phyloP scores from a whole-genome alignment of 306 rosid species.

The Castanospermum australe region DNA sequence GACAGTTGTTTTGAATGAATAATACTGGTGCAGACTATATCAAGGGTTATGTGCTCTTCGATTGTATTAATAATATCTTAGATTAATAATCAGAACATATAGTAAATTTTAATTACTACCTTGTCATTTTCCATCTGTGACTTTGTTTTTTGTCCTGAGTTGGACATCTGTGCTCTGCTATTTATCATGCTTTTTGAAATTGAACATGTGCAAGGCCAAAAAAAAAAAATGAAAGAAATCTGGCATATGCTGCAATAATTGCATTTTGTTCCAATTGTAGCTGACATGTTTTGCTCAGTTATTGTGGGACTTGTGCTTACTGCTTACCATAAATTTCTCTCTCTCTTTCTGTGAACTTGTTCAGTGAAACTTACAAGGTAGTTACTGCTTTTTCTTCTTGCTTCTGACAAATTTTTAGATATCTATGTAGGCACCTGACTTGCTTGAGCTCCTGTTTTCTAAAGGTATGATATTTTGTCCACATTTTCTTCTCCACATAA shows the following conservation, averaged over 20 bases:
- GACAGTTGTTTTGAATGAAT: conserved; percentile 8
- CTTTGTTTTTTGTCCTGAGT: background rate
- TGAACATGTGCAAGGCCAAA: background rate
- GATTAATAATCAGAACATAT: background rate
- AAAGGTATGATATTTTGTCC: conserved; percentile 46
- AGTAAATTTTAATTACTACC: background rate
- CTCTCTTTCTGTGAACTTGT: background rate
- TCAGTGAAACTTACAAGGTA: conserved; percentile 5
- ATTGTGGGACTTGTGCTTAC: background rate
- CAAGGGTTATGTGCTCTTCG: background rate
- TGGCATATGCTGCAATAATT: background rate
- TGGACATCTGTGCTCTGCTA: background rate
- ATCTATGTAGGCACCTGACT: conserved; percentile 79
- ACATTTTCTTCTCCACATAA: background rate
- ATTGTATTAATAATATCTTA: background rate
- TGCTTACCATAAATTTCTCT: background rate
- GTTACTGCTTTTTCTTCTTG: conserved; percentile 6
- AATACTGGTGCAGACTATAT: conserved; percentile 4
- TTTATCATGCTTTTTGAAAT: background rate
- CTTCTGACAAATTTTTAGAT: conserved; percentile 38
- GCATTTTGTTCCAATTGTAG: background rate
- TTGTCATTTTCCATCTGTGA: background rate
- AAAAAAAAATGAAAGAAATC: background rate
- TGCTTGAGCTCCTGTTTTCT: conserved; percentile 71
- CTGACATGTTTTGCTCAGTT: background rate